Evolutionary conservation across 495 filamentous ascomycete species (phyloP).

Genomic region (Cudoniella acicularis): DNA sequence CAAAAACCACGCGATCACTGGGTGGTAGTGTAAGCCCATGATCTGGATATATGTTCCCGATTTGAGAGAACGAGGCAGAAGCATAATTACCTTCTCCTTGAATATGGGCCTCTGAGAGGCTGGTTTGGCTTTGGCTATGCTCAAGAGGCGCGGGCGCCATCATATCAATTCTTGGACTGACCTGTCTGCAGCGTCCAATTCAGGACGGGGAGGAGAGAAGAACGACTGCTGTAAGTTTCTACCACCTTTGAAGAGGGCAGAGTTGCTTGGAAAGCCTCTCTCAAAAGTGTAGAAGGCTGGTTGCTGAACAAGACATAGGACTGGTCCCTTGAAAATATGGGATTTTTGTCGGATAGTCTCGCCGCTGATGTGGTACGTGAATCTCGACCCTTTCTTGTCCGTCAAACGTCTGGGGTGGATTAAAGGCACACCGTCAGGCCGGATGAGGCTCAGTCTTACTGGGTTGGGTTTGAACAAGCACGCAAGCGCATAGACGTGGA

Average conservation of each 20-base stretch:
- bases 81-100: conserved; percentile 13
- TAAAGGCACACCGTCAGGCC: background rate
- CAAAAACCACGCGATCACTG: background rate
- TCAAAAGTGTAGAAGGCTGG: background rate
- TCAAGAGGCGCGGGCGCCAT: background rate
- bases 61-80: conserved; percentile 3
- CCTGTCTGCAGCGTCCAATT: too few species aligned
- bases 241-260: too few species aligned
- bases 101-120: background rate
- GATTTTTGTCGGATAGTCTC: too few species aligned
- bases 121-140: background rate
- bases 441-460: too few species aligned
- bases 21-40: conserved; percentile 11
- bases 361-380: too few species aligned
- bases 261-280: background rate
- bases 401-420: background rate
- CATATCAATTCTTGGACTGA: background rate
- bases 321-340: too few species aligned
- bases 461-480: background rate
- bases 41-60: background rate
- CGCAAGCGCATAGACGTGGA: background rate
- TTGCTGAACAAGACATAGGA: too few species aligned
- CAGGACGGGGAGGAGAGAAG: too few species aligned
- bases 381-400: too few species aligned
- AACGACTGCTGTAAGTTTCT: too few species aligned